Evolutionary conservation across 2,329 filamentous ascomycete species (phyloP).

Genomic region (Cytospora piceicola): DNA sequence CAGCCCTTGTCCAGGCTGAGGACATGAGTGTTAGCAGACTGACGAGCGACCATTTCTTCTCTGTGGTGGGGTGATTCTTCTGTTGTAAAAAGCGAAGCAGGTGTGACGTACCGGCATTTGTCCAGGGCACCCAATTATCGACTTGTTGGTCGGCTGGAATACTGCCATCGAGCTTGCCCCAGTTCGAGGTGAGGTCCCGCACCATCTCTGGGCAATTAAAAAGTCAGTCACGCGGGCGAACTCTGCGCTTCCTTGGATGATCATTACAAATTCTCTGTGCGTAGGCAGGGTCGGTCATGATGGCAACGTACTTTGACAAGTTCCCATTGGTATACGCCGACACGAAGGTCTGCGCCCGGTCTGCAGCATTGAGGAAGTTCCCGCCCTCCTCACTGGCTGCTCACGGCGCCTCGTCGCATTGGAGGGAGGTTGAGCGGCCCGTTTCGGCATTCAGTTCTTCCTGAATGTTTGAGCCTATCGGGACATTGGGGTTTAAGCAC

Average conservation of each 20-base stretch:
- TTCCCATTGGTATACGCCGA: background rate
- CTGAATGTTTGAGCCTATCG: background rate
- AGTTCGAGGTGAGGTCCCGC: background rate
- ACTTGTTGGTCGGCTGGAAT: conserved; percentile 2
- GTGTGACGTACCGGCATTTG: background rate
- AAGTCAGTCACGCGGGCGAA: background rate
- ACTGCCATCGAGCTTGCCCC: background rate
- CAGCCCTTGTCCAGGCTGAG: background rate
- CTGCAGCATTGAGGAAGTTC: background rate
- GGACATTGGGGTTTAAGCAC: no score
- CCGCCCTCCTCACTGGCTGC: conserved; percentile 1
- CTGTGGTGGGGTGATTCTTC: background rate
- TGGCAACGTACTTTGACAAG: background rate
- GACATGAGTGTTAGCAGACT: background rate
- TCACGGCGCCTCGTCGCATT: conserved; percentile 3
- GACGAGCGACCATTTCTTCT: background rate
- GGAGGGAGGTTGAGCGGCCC: background rate
- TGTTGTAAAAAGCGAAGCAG: background rate
- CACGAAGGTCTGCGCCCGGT: background rate
- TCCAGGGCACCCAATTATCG: conserved; percentile 5
- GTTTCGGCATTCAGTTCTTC: background rate
- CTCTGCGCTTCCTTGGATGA: background rate
- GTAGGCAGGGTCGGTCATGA: no score
- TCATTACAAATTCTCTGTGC: background rate
- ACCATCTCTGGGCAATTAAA: background rate